Evolutionary conservation across 495 filamentous ascomycete species (phyloP), one percentile per base, ranked within the genome.

Genomic region (Halenospora varia): DNA sequence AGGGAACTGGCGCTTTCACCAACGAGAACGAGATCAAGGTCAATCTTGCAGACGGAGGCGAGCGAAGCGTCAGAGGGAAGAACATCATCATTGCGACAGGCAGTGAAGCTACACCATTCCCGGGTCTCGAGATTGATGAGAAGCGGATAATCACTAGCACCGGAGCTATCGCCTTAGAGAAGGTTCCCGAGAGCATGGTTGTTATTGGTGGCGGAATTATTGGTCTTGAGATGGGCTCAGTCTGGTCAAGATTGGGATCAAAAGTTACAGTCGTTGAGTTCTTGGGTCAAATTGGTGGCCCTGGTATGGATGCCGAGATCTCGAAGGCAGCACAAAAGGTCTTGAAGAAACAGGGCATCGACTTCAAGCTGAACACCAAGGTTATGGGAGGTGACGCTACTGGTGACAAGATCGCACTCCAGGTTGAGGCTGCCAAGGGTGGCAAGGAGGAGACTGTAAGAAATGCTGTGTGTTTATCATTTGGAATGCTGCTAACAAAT

Each of bases 141-240:
- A 89, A 96, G 85, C 88, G 88, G 76, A 89, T 98, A 66, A 80
- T 98, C 69, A 96, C 92, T 62, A 96, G 90, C 78, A 97, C 94
- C 42, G 94, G 94, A 63, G 94, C 94, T 64, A 87, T 98, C 68
- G 79, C 89, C 19, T 80, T 98, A 45, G 76, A 88, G 62, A 80
- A 95, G 79, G 89, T 97, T 25, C 94, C 94, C 45, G 91, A 97
- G 84, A 95, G 92, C 81, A 88, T 98, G 90, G 77, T 93, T 60
- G 94, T 98, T 61, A 97, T 98, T 66, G 94, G 94, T 62, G 94
- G 94, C 71, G 94, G 94, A 72, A 98, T 98, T 71, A 98, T 98
- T 68, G 94, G 94, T 70, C 83, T 98, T 39, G 94, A 98, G 77
- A 97, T 98, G 94, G 93, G 88, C 44, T 97, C 95, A 41, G 94